Base-by-base conservation (phyloP, 106 monocot species). In the Phalaenopsis aphrodite region DNA sequence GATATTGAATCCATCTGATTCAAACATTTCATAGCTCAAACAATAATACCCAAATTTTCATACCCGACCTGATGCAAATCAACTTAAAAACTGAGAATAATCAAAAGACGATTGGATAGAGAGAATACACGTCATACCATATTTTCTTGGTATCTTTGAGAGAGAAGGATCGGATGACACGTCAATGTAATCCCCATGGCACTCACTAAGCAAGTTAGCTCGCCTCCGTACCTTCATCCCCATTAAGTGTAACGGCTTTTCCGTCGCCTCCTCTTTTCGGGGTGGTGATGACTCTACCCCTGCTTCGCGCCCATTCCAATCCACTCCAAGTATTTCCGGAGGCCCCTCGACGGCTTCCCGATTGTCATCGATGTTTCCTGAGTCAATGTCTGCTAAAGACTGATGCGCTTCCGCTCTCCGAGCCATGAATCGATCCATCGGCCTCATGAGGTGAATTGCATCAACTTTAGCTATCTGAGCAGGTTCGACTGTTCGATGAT, bases 181-280 rank as follows among this genome's bases (percentile, higher is more conserved):
- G 64, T 83, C 89, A 48, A 94, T 68, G 80, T 94, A 94, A 75
- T 94, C 94, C 52, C 94, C 91, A 41, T 82, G 38, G 77, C 82
- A 86, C 16, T 77, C 76, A 42, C 82, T 21, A 4, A 73, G 48
- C 49, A 86, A 65, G 52, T 83, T 82, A 16, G 89, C 85, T 77
- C 87, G 74, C 19, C 93, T 57, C 75, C 85, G 71, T 41, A 91
- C 80, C 80, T 86, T 94, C 82, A 87, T 83, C 55, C 81, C 86
- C 83, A 80, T 86, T 78, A 91, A 89, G n/a, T 45, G 83, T 47
- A 42, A 66, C 61, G 67, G 77, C 41, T 87, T 81, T 42, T 49
- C 72, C 46, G 76, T 61, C 52, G 5, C 76, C 9, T 55, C 61
- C 37, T 21, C 21, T 21, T 45, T 19, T 41, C 8, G 23, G 75